Base-by-base conservation (phyloP, 2,329 filamentous ascomycete species). In the Fusarium sp. region DNA sequence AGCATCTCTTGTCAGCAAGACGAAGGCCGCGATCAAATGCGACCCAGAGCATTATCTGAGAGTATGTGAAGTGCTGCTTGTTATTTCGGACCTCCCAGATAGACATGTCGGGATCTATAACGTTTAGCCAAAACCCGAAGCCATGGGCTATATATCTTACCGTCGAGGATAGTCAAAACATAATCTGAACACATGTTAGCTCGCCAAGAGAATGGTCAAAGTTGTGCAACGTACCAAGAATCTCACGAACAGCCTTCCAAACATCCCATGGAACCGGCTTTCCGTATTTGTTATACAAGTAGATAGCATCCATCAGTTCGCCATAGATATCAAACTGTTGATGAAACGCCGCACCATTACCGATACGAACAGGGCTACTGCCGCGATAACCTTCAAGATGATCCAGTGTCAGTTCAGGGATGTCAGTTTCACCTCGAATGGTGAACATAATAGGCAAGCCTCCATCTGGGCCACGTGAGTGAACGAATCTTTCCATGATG, bases 41-140 rank as follows among this genome's bases (percentile, higher is more conserved):
- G 7, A 95, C 93, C 93, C 93, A 95, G 28, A 95, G 86, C 91
- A 95, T 93, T 72, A 95, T 87, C 79, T 95, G 94, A n/a, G 91
- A 93, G 81, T 95, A 95, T 19, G 91, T 89, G 74, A 94, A 95
- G 77, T 94, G 89, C 80, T 94, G 92, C 79, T 92, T 92, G 77
- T 90, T 84, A 73, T 93, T 93, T 46, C 93, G 89, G 10, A 94
- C 92, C 80, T 95, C 93, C 93, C 93, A 95, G 76, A 95, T 95
- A 6, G 92, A 94, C 92, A 94, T 94, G 78, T 95, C 93, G 18
- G 90, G 89, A 47, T 91, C 86, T 88, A 75, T 62, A 30, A 21
- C 6, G 11, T 23, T 67, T 23, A 60, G 52, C 12, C 11, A 28
- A n/a, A 12, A 2, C 7, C 32, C 19, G 19, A 32, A 23, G 6